Base-by-base conservation (phyloP, 2,329 filamentous ascomycete genomes). In the Ascochyta pisi region DNA sequence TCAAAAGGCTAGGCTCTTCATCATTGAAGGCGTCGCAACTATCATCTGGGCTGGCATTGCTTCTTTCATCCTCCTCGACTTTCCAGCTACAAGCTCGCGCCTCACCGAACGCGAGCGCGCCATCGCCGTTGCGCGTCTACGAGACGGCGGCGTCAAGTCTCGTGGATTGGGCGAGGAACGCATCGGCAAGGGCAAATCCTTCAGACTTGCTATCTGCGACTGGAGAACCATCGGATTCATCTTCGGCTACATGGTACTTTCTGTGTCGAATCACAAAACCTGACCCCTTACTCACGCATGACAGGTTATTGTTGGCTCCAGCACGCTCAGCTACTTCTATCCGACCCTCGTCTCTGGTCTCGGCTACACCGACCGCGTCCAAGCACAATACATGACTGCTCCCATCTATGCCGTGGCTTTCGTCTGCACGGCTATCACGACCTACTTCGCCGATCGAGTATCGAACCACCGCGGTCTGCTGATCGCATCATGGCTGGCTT, bases 361-460 rank as follows among this genome's bases (percentile, higher is more conserved):
- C 0, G 82, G 82, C 19, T 84, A 83, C 61, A 77, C 70, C 2
- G 70, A 73, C 4, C 70, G 75, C 16, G 75, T 75, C 39, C 64
- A 70, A 39, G 79, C 81, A 0, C 82, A 83, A 56, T 83, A 83
- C 71, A 83, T 83, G 80, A 74, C 71, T 3, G 75, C 83, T 2
- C 82, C 82, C 19, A 84, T 85, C 52, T 85, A 84, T 62, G 79
- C 72, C 2, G 79, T 80, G 2, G 81, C 82, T 0, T 84, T 85
- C 48, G 75, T 84, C 47, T 79, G 76, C 57, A 81, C 80, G 1
- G 73, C 69, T 7, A 61, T 80, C 37, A 81, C 78, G 0, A 79
- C 81, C 3, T 79, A 78, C 67, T 78, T 81, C 61, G 77, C 77
- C 40, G 83, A 85, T 63, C 76, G 75, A 27, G 72, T 78, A 29